Evolutionary conservation across 2,329 filamentous ascomycete genomes (phyloP).

Genomic region (Tolypocladium nubicola): DNA sequence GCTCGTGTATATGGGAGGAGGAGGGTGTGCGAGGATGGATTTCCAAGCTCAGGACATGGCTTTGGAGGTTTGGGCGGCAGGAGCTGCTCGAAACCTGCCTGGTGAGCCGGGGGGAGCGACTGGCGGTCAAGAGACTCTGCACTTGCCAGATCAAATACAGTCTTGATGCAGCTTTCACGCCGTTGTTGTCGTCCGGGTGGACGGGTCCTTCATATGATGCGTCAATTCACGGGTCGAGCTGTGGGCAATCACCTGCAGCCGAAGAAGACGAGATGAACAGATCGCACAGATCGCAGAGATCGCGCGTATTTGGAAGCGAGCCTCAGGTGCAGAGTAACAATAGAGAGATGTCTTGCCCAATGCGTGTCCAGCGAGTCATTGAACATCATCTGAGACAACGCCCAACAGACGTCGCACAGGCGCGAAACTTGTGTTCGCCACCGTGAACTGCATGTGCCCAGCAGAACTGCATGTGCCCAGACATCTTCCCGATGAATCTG

Average conservation of each 20-base stretch:
- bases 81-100: neutral
- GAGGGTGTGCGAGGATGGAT: neutral
- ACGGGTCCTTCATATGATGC: neutral
- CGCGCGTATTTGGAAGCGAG: neutral
- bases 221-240: neutral
- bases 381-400: constrained; percentile 1
- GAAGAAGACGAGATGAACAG: neutral
- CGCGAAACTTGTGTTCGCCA: neutral
- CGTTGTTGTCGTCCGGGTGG: neutral
- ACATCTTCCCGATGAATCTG: too few relatives aligned
- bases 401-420: neutral
- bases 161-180: neutral
- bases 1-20: neutral
- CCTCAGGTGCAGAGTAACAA: neutral
- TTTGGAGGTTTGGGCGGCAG: neutral
- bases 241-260: neutral
- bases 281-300: neutral
- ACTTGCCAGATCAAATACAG: neutral
- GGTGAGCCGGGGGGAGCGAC: neutral
- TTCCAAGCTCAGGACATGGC: neutral
- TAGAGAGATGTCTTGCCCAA: neutral
- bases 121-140: neutral
- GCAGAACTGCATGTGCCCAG: neutral
- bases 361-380: neutral
- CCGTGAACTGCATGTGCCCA: neutral